phyloP scores from a whole-genome alignment of 495 filamentous ascomycete genomes.

The Jackrogersella multiformis region DNA sequence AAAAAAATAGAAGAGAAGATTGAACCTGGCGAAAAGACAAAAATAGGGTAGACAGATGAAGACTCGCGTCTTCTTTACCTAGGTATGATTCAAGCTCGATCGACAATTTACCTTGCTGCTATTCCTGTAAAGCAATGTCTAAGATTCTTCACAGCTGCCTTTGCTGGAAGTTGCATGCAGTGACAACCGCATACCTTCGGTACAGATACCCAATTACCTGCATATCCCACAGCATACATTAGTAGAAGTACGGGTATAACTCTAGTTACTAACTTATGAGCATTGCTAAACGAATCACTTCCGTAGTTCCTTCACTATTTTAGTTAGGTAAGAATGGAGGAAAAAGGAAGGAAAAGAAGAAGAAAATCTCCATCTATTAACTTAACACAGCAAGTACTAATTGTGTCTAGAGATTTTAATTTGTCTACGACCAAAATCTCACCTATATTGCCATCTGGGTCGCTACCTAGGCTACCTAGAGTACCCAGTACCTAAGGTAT shows the following conservation, averaged over 20 bases:
- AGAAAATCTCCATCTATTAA: neutral
- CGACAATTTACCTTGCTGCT: neutral
- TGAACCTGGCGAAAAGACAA: constrained; percentile 19
- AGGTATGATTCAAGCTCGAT: constrained; percentile 1
- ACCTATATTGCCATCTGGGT: too few species aligned
- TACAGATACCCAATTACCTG: neutral
- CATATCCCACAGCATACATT: too few species aligned
- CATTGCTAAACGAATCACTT: neutral
- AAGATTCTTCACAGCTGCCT: constrained; percentile 7
- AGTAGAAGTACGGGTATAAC: too few species aligned
- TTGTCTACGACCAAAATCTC: too few species aligned
- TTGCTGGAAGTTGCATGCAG: constrained; percentile 18
- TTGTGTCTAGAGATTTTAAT: too few species aligned
- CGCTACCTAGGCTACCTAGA: too few species aligned
- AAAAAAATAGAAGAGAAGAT: constrained; percentile 11
- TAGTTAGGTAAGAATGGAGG: neutral
- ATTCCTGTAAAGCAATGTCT: neutral
- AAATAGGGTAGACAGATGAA: constrained; percentile 30
- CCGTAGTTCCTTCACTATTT: neutral
- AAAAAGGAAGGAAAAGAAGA: neutral
- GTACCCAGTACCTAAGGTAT: neutral
- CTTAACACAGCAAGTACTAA: too few species aligned
- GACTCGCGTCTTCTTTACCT: constrained; percentile 23
- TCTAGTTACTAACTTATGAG: neutral
- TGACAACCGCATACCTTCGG: constrained; percentile 24